A percentile compares a stretch with the other conserved stretches of the same genome.
phyloP scores from a whole-genome alignment of 2,329 filamentous ascomycete species.

The Nothopassalora personata region DNA sequence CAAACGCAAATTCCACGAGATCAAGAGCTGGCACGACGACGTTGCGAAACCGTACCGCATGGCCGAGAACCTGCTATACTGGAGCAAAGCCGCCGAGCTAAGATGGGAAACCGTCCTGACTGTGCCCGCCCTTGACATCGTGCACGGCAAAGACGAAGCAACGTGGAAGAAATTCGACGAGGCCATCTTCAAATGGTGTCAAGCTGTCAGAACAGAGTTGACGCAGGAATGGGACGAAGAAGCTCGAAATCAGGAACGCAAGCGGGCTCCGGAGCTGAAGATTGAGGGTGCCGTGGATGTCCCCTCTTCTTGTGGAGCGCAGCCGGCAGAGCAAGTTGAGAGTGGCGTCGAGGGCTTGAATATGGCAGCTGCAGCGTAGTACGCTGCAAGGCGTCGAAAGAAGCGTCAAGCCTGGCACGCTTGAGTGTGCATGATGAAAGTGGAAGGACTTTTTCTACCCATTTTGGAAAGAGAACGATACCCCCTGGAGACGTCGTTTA shows the following conservation, averaged over 20 bases:
- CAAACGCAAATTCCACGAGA: constrained; percentile 78
- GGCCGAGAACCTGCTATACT: constrained; percentile 90
- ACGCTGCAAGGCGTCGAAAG: neutral
- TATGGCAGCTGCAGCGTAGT: neutral
- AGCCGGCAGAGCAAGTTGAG: neutral
- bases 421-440: neutral
- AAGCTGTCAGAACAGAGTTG: constrained; percentile 76
- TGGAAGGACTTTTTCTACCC: neutral
- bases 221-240: constrained; percentile 60
- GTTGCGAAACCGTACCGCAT: constrained; percentile 90
- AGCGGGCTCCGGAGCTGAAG: constrained; percentile 28
- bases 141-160: constrained; percentile 61
- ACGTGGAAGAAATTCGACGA: constrained; percentile 79
- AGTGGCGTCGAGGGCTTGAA: neutral
- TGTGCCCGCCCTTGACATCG: constrained; percentile 80
- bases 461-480: neutral
- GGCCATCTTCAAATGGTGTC: constrained; percentile 78
- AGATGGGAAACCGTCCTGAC: constrained; percentile 83
- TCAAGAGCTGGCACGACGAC: constrained; percentile 85
- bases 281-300: constrained; percentile 18
- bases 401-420: no score
- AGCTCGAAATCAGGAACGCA: constrained; percentile 17
- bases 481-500: neutral
- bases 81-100: constrained; percentile 92
- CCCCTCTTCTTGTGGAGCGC: neutral